Percentiles rank a stretch among this genome's conserved stretches.
Evolutionary conservation across 2,329 filamentous ascomycete genomes (phyloP).

Genomic region (Ophiostoma fasciatum): DNA sequence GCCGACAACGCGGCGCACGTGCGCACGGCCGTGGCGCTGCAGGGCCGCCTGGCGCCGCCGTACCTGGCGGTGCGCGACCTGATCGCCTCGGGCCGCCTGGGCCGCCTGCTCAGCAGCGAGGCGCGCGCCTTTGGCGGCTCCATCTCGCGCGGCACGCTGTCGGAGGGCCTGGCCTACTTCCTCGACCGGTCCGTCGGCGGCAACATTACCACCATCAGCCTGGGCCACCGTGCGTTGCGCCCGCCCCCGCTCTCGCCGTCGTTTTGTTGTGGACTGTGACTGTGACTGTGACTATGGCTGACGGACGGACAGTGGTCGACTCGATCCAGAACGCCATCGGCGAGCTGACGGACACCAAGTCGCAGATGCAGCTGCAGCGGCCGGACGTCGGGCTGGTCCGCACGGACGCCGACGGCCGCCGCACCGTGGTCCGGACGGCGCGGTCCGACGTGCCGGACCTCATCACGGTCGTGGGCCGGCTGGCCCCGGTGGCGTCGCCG

Average conservation of each 20-base stretch:
- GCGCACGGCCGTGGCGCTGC: conserved; percentile 33
- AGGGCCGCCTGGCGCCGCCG: conserved; percentile 31
- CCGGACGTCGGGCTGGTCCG: conserved; percentile 23
- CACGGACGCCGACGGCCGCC: neutral
- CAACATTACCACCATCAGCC: conserved; percentile 26
- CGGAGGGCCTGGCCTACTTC: conserved; percentile 30
- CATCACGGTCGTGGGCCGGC: conserved; percentile 18
- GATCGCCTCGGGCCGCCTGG: conserved; percentile 29
- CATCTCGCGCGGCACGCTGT: conserved; percentile 18
- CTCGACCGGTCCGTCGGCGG: conserved; percentile 31
- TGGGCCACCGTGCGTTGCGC: conserved; percentile 25
- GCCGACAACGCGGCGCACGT: conserved; percentile 15
- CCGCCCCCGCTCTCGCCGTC: too few relatives aligned
- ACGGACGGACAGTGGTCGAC: conserved; percentile 31
- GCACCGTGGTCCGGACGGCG: conserved; percentile 7
- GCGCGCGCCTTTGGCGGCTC: conserved; percentile 24
- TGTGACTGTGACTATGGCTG: too few relatives aligned
- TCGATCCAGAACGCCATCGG: conserved; percentile 30
- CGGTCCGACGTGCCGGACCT: conserved; percentile 17
- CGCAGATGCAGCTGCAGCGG: conserved; percentile 29
- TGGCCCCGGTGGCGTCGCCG: conserved; percentile 16
- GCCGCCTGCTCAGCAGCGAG: conserved; percentile 37
- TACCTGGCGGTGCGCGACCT: conserved; percentile 29
- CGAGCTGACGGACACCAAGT: conserved; percentile 23
- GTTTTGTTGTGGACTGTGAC: too few relatives aligned